These are phyloP conservation scores for Colletotrichum melonis DNA, from an alignment of 2,329 filamentous ascomycete species.

Conservation along the genomic window DNA sequence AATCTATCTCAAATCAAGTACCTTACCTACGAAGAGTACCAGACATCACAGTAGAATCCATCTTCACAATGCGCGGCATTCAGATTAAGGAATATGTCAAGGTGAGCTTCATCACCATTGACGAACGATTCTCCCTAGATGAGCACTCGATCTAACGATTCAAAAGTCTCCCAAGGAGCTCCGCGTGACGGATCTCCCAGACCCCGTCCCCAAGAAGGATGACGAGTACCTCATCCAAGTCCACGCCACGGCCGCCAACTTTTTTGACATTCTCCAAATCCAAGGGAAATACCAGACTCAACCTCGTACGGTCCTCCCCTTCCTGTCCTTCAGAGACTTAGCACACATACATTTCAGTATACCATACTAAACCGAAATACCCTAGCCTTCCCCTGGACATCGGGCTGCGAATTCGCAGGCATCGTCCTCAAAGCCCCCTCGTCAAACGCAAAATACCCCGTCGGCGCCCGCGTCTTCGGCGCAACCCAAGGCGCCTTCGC, in stretches of 20 bases:
- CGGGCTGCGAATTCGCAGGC: conserved; percentile 89
- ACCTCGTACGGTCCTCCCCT: conserved; percentile 62
- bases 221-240: conserved; percentile 89
- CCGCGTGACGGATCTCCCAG: conserved; percentile 77
- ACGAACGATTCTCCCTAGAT: conserved; percentile 2
- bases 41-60: neutral
- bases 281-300: conserved; percentile 96
- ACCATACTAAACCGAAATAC: too few species aligned
- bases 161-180: conserved; percentile 81
- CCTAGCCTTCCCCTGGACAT: conserved; percentile 82
- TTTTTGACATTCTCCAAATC: conserved; percentile 97
- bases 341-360: too few species aligned
- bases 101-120: conserved; percentile 53
- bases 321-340: too few species aligned
- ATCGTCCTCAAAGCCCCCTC: conserved; percentile 75
- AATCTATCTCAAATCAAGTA: neutral
- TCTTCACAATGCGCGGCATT: conserved; percentile 76
- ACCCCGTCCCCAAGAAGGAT: conserved; percentile 75
- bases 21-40: too few species aligned
- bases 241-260: conserved; percentile 90
- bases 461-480: conserved; percentile 88
- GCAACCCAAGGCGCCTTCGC: conserved; percentile 89
- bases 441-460: conserved; percentile 71
- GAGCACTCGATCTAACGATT: neutral
- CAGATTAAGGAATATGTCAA: conserved; percentile 81